These are phyloP conservation scores for Calonectria montana DNA, from an alignment of 2,329 filamentous ascomycete species.

Conservation along the genomic window DNA sequence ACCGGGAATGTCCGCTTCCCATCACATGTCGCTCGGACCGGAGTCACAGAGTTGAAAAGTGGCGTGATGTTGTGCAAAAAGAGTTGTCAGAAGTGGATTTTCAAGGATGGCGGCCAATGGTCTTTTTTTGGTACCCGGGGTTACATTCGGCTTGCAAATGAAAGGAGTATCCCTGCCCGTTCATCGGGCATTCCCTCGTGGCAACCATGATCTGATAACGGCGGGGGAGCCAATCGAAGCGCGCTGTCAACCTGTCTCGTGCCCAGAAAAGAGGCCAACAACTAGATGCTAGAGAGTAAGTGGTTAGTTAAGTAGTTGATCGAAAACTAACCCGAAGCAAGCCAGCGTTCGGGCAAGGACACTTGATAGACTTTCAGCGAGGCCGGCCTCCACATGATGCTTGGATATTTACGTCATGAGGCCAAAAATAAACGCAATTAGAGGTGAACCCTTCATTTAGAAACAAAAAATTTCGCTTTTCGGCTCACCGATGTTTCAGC, in stretches of 20 bases:
- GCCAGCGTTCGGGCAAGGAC: background rate
- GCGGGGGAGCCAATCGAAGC: background rate
- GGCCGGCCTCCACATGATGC: conserved; percentile 4
- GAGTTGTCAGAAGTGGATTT: conserved; percentile 16
- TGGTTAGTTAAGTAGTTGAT: background rate
- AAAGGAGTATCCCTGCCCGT: conserved; percentile 16
- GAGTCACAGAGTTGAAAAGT: conserved; percentile 21
- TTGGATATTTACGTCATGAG: conserved; percentile 5
- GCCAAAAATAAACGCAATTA: background rate
- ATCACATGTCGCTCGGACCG: conserved; percentile 26
- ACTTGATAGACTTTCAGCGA: background rate
- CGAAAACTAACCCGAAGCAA: background rate
- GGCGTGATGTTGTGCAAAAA: conserved; percentile 16
- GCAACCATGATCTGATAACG: conserved; percentile 16
- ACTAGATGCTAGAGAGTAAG: background rate
- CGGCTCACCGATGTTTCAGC: background rate
- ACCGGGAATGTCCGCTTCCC: conserved; percentile 20
- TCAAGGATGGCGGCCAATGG: background rate
- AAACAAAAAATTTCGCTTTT: background rate
- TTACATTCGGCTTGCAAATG: conserved; percentile 15
- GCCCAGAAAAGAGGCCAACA: background rate
- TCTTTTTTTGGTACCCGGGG: background rate
- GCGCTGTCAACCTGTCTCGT: background rate
- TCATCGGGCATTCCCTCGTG: conserved; percentile 19
- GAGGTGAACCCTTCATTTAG: background rate